phyloP scores from a whole-genome alignment of 1,139 yeast genomes.

The Debaryomyces udenii region DNA sequence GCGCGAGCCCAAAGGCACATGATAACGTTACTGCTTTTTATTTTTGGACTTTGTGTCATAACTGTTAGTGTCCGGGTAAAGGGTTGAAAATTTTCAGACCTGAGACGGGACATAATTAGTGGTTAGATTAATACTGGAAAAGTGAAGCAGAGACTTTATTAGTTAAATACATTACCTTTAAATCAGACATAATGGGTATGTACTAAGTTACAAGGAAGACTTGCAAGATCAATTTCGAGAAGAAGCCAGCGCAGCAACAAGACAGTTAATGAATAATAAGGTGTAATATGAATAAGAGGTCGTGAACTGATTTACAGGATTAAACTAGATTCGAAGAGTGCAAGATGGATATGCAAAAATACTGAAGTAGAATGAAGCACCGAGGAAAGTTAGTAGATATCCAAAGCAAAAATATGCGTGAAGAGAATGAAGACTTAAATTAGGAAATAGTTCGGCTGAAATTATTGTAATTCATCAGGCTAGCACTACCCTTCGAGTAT shows the following conservation, averaged over 20 bases:
- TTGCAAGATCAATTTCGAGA: neutral
- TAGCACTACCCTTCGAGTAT: too few relatives aligned
- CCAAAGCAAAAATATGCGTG: too few relatives aligned
- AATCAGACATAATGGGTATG: slow-evolving; percentile 21
- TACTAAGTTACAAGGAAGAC: slow-evolving; percentile 6
- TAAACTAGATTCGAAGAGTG: too few relatives aligned
- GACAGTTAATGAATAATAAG: neutral
- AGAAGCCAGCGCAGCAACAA: neutral
- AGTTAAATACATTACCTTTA: slow-evolving; percentile 10
- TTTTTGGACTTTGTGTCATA: slow-evolving; percentile 5
- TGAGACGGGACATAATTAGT: slow-evolving; percentile 1
- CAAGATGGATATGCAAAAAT: too few relatives aligned
- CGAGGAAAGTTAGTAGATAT: too few relatives aligned
- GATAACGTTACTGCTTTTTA: neutral
- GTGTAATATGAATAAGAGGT: neutral
- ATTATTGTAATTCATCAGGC: too few relatives aligned
- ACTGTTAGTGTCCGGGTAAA: neutral
- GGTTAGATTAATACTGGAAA: slow-evolving; percentile 6
- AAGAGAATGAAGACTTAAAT: too few relatives aligned
- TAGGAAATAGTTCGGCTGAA: too few relatives aligned
- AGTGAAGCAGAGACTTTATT: slow-evolving; percentile 5
- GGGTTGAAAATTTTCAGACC: slow-evolving; percentile 10
- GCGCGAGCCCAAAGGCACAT: neutral
- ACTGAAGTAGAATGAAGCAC: too few relatives aligned
- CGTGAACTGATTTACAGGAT: too few relatives aligned